These are phyloP conservation scores for Fusarium incarnatum DNA, from an alignment of 2,329 filamentous ascomycete genomes.

Conservation along the genomic window DNA sequence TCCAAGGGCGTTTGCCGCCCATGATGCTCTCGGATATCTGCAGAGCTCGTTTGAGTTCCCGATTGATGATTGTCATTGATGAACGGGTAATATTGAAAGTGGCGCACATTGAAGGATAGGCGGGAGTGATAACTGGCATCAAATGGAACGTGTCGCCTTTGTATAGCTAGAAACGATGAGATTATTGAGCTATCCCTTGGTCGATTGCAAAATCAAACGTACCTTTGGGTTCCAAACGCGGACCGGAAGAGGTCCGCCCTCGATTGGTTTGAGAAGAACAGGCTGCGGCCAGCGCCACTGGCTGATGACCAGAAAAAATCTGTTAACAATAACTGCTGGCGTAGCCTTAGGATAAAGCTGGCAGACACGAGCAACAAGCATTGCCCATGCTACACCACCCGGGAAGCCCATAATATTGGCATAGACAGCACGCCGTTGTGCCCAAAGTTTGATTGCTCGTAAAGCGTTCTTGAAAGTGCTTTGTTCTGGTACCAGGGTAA, in stretches of 20 bases:
- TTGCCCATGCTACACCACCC: slow-evolving; percentile 97
- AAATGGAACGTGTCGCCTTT: slow-evolving; percentile 84
- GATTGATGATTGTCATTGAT: slow-evolving; percentile 84
- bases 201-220: slow-evolving; percentile 28
- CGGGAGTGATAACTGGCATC: slow-evolving; percentile 98
- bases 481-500: slow-evolving; percentile 87
- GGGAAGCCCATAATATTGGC: slow-evolving; percentile 97
- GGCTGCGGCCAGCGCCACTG: slow-evolving; percentile 95
- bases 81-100: slow-evolving; percentile 94
- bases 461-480: slow-evolving; percentile 91
- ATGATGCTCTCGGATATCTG: slow-evolving; percentile 85
- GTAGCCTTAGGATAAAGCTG: slow-evolving; percentile 95
- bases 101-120: slow-evolving; percentile 97
- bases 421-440: slow-evolving; percentile 90
- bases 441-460: slow-evolving; percentile 96
- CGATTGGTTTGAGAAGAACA: slow-evolving; percentile 89
- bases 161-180: slow-evolving; percentile 68
- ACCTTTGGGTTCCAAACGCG: slow-evolving; percentile 96
- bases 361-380: slow-evolving; percentile 95
- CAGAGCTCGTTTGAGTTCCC: slow-evolving; percentile 82
- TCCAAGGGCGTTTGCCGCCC: slow-evolving; percentile 81
- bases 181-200: background rate
- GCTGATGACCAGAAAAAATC: slow-evolving; percentile 93
- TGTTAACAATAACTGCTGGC: slow-evolving; percentile 86
- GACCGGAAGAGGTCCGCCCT: slow-evolving; percentile 82